A percentile compares a stretch with the other conserved stretches of the same genome.
phyloP scores from a whole-genome alignment of 345 rosid genomes.

The Aquilaria yunnanensis region DNA sequence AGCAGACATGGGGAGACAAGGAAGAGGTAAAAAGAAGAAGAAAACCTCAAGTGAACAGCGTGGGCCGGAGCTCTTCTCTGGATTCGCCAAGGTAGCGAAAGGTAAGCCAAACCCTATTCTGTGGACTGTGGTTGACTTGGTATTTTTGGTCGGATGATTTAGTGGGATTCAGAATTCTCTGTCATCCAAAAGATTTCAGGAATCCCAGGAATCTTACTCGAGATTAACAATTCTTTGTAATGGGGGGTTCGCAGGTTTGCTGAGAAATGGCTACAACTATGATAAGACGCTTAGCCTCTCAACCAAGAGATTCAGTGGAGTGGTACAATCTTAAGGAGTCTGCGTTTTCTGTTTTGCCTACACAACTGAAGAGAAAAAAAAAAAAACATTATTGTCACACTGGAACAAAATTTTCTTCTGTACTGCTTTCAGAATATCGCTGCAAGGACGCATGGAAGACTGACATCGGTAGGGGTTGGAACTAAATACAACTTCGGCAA shows the following conservation, averaged over 20 bases:
- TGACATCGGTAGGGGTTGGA: background rate
- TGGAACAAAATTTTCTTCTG: background rate
- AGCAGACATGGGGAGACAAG: background rate
- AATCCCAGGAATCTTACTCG: background rate
- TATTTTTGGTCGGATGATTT: background rate
- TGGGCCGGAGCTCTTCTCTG: slow-evolving; percentile 1
- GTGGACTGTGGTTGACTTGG: background rate
- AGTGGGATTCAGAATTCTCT: background rate
- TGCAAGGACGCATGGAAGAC: background rate
- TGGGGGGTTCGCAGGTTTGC: slow-evolving; percentile 5
- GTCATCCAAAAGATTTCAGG: background rate
- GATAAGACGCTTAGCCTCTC: slow-evolving; percentile 5
- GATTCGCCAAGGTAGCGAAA: background rate
- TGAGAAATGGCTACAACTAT: slow-evolving; percentile 9
- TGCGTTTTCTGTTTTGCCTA: background rate
- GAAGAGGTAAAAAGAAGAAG: background rate
- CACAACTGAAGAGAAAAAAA: background rate
- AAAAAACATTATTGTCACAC: too few relatives aligned
- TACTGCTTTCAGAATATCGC: slow-evolving; percentile 5
- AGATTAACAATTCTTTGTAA: background rate
- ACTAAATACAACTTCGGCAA: slow-evolving; percentile 5
- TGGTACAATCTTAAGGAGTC: background rate
- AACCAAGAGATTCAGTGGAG: background rate
- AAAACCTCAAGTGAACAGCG: background rate
- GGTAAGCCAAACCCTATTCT: background rate